Percentiles rank a stretch among this genome's conserved stretches.
Evolutionary conservation across 768 basidiomycete species (phyloP).

Genomic region (Chalciporus pseudorubinellus): DNA sequence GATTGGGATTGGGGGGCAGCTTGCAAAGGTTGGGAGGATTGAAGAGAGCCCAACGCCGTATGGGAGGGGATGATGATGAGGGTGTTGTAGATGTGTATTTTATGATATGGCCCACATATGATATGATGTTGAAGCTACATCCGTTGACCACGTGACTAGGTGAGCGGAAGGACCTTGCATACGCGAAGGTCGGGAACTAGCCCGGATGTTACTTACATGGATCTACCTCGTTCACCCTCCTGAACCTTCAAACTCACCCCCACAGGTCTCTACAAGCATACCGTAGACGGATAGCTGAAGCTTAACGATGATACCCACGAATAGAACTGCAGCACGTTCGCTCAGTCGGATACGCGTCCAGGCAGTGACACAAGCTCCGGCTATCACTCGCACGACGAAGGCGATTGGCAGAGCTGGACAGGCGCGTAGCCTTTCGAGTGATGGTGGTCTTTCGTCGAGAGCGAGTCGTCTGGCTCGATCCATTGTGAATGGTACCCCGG

Average conservation of each 20-base stretch:
- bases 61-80: constrained; percentile 20
- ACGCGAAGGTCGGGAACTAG: background rate
- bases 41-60: constrained; percentile 68
- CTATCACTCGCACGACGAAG: constrained; percentile 5
- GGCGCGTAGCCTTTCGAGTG: constrained; percentile 3
- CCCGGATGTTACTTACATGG: background rate
- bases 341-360: constrained; percentile 20
- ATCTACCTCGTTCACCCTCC: background rate
- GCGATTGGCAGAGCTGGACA: constrained; percentile 9
- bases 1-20: constrained; percentile 54
- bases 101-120: background rate
- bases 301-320: constrained; percentile 30
- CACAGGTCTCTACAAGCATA: background rate
- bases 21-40: constrained; percentile 45
- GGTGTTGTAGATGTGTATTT: background rate
- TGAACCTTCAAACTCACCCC: background rate
- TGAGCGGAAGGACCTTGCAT: constrained; percentile 26
- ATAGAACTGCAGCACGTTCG: constrained; percentile 26
- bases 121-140: no score
- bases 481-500: background rate
- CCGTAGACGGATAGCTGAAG: background rate
- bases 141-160: constrained; percentile 21
- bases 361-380: constrained; percentile 6
- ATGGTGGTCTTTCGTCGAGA: background rate
- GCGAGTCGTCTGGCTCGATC: background rate